Percentiles rank a stretch among this genome's conserved stretches.
Evolutionary conservation across 768 basidiomycete species (phyloP).

Genomic region (Serendipita sp.): DNA sequence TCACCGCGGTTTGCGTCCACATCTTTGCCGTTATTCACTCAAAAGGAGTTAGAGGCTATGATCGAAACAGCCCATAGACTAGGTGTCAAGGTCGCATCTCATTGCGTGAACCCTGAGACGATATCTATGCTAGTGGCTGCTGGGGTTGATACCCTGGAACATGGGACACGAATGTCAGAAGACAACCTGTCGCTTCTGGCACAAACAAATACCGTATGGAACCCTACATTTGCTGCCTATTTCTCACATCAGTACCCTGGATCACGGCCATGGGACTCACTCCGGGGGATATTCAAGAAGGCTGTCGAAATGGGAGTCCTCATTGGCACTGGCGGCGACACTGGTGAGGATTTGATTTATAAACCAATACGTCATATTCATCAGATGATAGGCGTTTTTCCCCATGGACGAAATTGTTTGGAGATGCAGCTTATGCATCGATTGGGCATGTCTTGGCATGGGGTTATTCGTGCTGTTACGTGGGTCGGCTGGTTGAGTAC

Average conservation of each 20-base stretch:
- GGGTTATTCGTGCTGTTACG: slow-evolving; percentile 42
- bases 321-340: slow-evolving; percentile 48
- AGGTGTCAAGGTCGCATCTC: slow-evolving; percentile 43
- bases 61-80: slow-evolving; percentile 34
- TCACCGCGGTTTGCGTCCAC: slow-evolving; percentile 21
- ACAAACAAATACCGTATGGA: slow-evolving; percentile 26
- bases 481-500: slow-evolving; percentile 43
- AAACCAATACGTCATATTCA: background rate
- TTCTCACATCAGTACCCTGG: slow-evolving; percentile 18
- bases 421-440: slow-evolving; percentile 46
- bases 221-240: slow-evolving; percentile 40
- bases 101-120: slow-evolving; percentile 25
- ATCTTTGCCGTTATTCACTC: slow-evolving; percentile 29
- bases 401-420: slow-evolving; percentile 41
- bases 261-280: background rate
- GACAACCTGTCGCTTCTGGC: slow-evolving; percentile 6
- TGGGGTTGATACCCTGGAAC: slow-evolving; percentile 40
- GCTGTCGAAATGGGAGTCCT: slow-evolving; percentile 29
- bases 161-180: slow-evolving; percentile 24
- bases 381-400: slow-evolving; percentile 25
- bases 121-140: slow-evolving; percentile 19
- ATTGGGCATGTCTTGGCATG: slow-evolving; percentile 35
- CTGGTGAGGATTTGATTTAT: slow-evolving; percentile 17
- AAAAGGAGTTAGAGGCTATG: slow-evolving; percentile 30
- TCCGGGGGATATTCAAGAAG: slow-evolving; percentile 22